A percentile compares a stretch with the other conserved stretches of the same genome.
Conservation (phyloP, 306 rosid species). For the Dicorynia guianensis region DNA sequence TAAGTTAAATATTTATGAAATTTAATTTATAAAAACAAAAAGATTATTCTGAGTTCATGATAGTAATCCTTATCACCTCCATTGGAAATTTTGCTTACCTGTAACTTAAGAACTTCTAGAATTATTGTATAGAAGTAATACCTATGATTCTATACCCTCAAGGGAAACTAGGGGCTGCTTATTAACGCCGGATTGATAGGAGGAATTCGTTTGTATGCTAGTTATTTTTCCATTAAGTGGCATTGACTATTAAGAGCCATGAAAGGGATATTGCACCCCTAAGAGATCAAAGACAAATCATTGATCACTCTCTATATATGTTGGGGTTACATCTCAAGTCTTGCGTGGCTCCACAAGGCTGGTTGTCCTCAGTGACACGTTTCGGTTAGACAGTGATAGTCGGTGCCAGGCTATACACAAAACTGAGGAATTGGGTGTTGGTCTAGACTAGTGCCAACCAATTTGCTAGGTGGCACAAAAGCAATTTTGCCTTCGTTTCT, state of each 20-base stretch:
- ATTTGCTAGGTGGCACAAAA: not conserved
- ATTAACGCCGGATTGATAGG: constrained; percentile 42
- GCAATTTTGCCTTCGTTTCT: constrained; percentile 23
- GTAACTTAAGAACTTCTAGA: not conserved
- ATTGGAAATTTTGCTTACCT: no score
- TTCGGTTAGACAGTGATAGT: not conserved
- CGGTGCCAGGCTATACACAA: not conserved
- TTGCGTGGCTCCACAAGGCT: not conserved
- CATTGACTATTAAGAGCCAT: constrained; percentile 2
- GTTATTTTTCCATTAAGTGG: constrained; percentile 8
- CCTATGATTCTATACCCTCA: not conserved
- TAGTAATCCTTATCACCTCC: no score
- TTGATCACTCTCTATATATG: not conserved
- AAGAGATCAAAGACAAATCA: not conserved
- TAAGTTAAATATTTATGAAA: no score
- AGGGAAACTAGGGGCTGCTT: not conserved
- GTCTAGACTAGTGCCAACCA: constrained; percentile 18
- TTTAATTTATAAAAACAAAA: no score
- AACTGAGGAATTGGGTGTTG: not conserved
- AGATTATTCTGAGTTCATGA: no score
- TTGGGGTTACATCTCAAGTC: not conserved
- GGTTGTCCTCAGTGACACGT: not conserved
- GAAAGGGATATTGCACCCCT: constrained; percentile 29
- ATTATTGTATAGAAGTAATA: not conserved
- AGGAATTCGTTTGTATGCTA: not conserved